phyloP scores from a whole-genome alignment of 2,329 filamentous ascomycete genomes.

The Colletotrichum cuscutae region DNA sequence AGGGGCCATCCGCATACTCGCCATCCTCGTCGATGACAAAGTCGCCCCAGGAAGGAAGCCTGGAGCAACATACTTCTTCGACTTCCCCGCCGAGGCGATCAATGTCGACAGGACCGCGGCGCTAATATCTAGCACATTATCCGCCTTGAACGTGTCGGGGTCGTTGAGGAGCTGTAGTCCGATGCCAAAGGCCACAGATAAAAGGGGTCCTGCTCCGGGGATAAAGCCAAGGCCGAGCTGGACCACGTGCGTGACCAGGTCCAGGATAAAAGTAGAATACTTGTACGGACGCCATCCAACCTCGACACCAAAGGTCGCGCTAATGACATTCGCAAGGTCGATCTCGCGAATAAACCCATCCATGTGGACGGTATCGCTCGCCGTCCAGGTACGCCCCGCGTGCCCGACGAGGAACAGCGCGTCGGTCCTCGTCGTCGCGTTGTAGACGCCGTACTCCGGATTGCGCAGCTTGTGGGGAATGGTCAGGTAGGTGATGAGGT shows the following conservation, averaged over 20 bases:
- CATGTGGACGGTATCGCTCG: no score
- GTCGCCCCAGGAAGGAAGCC: background rate
- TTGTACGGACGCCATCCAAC: background rate
- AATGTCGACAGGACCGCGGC: background rate
- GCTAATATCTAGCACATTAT: background rate
- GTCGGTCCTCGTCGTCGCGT: background rate
- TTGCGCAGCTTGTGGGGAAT: background rate
- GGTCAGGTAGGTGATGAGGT: background rate
- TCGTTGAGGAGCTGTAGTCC: background rate
- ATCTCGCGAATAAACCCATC: background rate
- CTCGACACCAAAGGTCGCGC: background rate
- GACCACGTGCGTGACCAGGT: background rate
- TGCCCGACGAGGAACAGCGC: background rate
- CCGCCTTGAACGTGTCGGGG: background rate
- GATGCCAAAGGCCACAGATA: background rate
- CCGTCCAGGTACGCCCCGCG: no score
- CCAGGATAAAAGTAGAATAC: background rate
- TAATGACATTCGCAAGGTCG: background rate
- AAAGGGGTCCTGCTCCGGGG: background rate
- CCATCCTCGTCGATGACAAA: background rate
- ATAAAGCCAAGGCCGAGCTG: background rate
- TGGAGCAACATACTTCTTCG: background rate
- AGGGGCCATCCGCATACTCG: background rate
- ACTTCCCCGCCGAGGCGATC: background rate
- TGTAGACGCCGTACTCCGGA: background rate